Percentiles rank a stretch among this genome's conserved stretches.
These are phyloP conservation scores for Termitomyces sp. DNA, from an alignment of 768 basidiomycete genomes.

Conservation along the genomic window DNA sequence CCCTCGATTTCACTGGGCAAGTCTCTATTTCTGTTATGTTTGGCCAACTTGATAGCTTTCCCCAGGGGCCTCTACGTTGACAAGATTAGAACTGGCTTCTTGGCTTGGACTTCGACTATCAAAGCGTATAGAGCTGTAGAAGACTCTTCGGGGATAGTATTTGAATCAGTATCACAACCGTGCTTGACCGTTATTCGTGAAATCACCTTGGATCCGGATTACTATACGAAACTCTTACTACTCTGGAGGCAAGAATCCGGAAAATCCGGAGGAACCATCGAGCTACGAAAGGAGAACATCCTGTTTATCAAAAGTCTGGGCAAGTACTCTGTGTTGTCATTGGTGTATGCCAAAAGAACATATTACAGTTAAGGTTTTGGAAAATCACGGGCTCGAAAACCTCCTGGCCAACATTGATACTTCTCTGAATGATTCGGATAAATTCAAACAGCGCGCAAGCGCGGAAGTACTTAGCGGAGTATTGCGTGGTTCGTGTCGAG, in stretches of 20 bases:
- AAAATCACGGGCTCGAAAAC: slow-evolving; percentile 42
- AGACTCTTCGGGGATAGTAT: slow-evolving; percentile 32
- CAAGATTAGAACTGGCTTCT: slow-evolving; percentile 71
- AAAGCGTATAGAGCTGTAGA: slow-evolving; percentile 50
- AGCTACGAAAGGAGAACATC: slow-evolving; percentile 49
- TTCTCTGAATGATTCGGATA: slow-evolving; percentile 58
- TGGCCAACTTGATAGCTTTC: slow-evolving; percentile 3
- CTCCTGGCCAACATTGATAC: slow-evolving; percentile 54
- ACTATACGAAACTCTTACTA: slow-evolving; percentile 52
- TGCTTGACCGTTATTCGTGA: slow-evolving; percentile 47
- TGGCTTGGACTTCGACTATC: slow-evolving; percentile 62
- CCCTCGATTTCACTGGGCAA: slow-evolving; percentile 31
- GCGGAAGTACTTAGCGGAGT: slow-evolving; percentile 63
- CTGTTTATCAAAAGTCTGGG: slow-evolving; percentile 35
- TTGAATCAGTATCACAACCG: slow-evolving; percentile 49
- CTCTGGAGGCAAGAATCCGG: slow-evolving; percentile 83
- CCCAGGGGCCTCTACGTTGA: slow-evolving; percentile 53
- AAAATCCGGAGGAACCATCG: slow-evolving; percentile 42
- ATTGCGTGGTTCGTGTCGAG: slow-evolving; percentile 50
- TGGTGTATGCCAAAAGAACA: neutral
- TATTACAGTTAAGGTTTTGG: slow-evolving; percentile 60
- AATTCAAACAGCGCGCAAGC: slow-evolving; percentile 82
- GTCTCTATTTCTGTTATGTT: slow-evolving; percentile 10
- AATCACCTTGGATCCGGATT: slow-evolving; percentile 40
- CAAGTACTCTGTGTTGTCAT: slow-evolving; percentile 12